These are phyloP conservation scores for Exophiala alcalophila DNA, from an alignment of 2,329 filamentous ascomycete genomes.

Conservation along the genomic window DNA sequence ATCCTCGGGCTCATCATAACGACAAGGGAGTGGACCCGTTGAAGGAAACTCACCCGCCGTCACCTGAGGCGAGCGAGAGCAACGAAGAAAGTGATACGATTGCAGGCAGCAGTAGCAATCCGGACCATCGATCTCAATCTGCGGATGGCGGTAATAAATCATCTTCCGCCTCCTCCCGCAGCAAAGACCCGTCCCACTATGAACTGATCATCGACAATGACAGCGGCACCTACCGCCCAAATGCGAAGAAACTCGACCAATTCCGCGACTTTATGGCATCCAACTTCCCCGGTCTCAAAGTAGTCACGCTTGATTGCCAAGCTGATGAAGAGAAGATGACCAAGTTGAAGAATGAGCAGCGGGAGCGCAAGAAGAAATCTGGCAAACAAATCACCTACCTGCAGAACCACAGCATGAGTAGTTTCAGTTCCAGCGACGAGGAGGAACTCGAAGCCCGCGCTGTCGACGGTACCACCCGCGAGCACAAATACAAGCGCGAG, in stretches of 20 bases:
- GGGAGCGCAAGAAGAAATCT: slow-evolving; percentile 66
- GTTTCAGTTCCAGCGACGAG: slow-evolving; percentile 56
- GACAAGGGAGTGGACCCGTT: slow-evolving; percentile 16
- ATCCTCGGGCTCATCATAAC: slow-evolving; percentile 40
- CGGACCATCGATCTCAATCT: neutral
- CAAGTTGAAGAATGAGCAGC: slow-evolving; percentile 73
- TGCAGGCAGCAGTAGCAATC: slow-evolving; percentile 31
- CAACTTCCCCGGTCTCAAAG: slow-evolving; percentile 74
- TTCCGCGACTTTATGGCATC: slow-evolving; percentile 66
- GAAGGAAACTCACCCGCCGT: slow-evolving; percentile 49
- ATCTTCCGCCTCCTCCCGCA: neutral
- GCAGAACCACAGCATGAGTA: slow-evolving; percentile 48
- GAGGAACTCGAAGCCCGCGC: slow-evolving; percentile 52
- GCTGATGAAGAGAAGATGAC: slow-evolving; percentile 68
- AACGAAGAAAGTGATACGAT: slow-evolving; percentile 33
- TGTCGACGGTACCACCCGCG: slow-evolving; percentile 9
- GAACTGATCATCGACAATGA: slow-evolving; percentile 94
- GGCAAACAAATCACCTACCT: slow-evolving; percentile 54
- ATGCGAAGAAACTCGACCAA: slow-evolving; percentile 69
- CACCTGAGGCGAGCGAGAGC: slow-evolving; percentile 41
- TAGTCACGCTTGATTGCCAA: slow-evolving; percentile 71
- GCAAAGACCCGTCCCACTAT: slow-evolving; percentile 60
- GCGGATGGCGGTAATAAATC: no score
- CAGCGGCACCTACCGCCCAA: slow-evolving; percentile 86
- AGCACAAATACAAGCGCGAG: slow-evolving; percentile 24